phyloP scores from a whole-genome alignment of 2,329 filamentous ascomycete species.

The Colletotrichum cordylinicola region DNA sequence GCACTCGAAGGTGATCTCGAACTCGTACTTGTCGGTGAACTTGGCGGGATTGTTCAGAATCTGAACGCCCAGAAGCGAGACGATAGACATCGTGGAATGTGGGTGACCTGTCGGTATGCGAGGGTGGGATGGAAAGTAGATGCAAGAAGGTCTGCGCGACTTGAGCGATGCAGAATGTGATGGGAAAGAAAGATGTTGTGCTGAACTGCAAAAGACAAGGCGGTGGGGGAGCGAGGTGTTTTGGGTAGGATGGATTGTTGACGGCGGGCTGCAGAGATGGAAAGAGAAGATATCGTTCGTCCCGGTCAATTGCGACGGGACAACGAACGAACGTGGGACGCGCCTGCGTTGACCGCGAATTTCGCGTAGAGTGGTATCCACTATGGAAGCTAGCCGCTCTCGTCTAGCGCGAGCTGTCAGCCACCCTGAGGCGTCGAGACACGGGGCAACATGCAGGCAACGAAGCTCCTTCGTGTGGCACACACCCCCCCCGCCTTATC shows the following conservation, averaged over 20 bases:
- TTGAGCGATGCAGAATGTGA: not conserved
- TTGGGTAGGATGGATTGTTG: not conserved
- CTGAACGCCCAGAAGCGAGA: conserved; percentile 93
- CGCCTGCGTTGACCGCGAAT: conserved; percentile 23
- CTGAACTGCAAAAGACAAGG: not conserved
- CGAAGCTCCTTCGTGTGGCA: not conserved
- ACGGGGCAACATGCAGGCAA: not conserved
- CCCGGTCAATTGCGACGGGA: conserved; percentile 19
- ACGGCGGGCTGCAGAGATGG: conserved; percentile 7
- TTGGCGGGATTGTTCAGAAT: conserved; percentile 96
- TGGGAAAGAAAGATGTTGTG: not conserved
- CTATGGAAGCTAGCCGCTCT: not conserved
- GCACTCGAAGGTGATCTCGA: conserved; percentile 99
- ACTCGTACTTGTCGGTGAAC: conserved; percentile 92
- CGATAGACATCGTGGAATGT: conserved; percentile 78
- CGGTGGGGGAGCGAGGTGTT: conserved; percentile 1
- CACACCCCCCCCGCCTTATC: not conserved
- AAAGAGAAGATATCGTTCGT: conserved; percentile 1
- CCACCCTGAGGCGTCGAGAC: not conserved
- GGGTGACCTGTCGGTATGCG: not conserved
- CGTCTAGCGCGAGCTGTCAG: not conserved
- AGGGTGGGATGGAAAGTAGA: not conserved
- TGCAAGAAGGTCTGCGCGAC: not conserved
- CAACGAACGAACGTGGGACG: conserved; percentile 20
- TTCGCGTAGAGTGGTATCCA: conserved; percentile 24